Percentiles rank a stretch among this genome's conserved stretches.
phyloP scores from a whole-genome alignment of 768 basidiomycete species.

The Termitomyces sp. region DNA sequence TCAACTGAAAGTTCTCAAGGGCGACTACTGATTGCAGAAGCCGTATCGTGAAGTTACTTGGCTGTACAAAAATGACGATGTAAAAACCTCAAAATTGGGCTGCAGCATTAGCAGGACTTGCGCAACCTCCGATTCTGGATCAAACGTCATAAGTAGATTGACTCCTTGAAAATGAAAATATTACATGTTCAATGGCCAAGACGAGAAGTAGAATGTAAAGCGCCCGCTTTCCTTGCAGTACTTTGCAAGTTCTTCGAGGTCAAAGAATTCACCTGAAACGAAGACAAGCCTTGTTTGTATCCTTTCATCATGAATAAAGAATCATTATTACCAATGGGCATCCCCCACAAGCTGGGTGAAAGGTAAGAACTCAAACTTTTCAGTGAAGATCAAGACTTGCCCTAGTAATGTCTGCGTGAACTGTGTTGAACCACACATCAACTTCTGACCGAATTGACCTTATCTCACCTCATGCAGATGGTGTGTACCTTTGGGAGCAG shows the following conservation, averaged over 20 bases:
- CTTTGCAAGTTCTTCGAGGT: conserved; percentile 54
- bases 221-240: conserved; percentile 47
- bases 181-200: conserved; percentile 65
- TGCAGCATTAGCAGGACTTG: conserved; percentile 9
- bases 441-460: not conserved
- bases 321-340: conserved; percentile 53
- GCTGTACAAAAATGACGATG: too few species aligned
- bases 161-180: conserved; percentile 13
- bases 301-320: not conserved
- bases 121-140: conserved; percentile 9
- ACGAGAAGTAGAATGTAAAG: conserved; percentile 69
- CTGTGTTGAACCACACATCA: not conserved
- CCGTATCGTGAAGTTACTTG: too few species aligned
- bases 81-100: too few species aligned
- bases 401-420: not conserved
- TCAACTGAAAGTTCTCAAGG: too few species aligned
- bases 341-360: conserved; percentile 51
- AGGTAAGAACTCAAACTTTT: not conserved
- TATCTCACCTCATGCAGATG: conserved; percentile 52
- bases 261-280: conserved; percentile 65
- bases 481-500: conserved; percentile 31
- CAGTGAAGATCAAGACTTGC: not conserved
- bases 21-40: too few species aligned
- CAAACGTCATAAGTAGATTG: not conserved
- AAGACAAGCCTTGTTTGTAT: not conserved